Conservation (phyloP, 805 yeast genomes). For the Starmera amethionina region DNA sequence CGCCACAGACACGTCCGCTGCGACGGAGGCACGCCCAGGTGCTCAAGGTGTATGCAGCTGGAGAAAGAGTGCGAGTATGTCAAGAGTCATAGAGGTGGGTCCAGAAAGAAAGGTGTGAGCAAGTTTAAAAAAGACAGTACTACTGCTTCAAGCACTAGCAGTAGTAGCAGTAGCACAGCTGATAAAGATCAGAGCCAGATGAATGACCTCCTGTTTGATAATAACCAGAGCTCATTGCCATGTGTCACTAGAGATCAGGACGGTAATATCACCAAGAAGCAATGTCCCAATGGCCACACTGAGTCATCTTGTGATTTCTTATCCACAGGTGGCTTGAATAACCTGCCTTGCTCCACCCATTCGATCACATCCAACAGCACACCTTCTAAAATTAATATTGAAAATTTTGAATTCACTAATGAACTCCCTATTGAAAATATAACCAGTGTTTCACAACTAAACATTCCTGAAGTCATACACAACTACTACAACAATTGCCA, state of each 20-base stretch:
- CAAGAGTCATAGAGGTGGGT: constrained; percentile 44
- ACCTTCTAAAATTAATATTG: constrained; percentile 4
- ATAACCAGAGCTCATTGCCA: constrained; percentile 4
- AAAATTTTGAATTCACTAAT: constrained; percentile 2
- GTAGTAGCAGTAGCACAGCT: constrained; percentile 1
- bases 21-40: constrained; percentile 36
- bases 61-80: constrained; percentile 34
- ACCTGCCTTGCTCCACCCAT: constrained; percentile 12
- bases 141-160: background rate
- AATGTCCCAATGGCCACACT: constrained; percentile 18
- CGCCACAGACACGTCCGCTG: constrained; percentile 41
- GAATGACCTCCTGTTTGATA: too few species aligned
- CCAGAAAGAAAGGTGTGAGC: constrained; percentile 38
- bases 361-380: background rate
- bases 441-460: background rate
- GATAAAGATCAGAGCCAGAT: background rate
- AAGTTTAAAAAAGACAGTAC: constrained; percentile 5
- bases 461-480: constrained; percentile 14
- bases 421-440: background rate
- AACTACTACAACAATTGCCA: constrained; percentile 30
- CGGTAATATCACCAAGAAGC: background rate
- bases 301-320: constrained; percentile 12
- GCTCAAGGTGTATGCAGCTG: constrained; percentile 29
- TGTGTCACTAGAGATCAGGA: constrained; percentile 6
- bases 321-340: constrained; percentile 4